Percentiles rank a stretch among this genome's conserved stretches.
Evolutionary conservation across 2,329 filamentous ascomycete genomes (phyloP).

Genomic region (Sclerotinia trifoliorum): DNA sequence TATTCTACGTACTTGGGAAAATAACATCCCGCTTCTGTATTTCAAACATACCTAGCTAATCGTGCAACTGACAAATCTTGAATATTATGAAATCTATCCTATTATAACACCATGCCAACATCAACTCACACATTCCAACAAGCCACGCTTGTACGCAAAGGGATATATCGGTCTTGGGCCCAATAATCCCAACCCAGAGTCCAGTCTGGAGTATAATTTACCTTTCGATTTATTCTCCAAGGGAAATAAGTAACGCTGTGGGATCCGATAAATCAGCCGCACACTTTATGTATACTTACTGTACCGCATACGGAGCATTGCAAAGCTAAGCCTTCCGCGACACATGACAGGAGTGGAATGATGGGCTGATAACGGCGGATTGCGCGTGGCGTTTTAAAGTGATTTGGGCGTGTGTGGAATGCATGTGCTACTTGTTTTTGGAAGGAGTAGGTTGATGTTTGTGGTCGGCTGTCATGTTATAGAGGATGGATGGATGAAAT

Average conservation of each 20-base stretch:
- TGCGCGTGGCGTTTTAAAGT: not conserved
- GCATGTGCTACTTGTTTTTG: not conserved
- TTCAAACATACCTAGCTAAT: not conserved
- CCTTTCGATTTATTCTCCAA: not conserved
- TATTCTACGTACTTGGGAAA: not conserved
- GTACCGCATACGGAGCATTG: not conserved
- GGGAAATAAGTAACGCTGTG: not conserved
- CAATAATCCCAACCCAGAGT: not conserved
- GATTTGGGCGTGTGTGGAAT: not conserved
- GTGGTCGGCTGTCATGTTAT: not conserved
- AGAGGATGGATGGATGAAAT: not conserved
- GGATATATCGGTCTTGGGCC: not conserved
- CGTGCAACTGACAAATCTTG: not conserved
- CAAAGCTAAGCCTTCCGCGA: not conserved
- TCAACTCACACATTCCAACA: not conserved
- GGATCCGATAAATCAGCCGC: conserved; percentile 7
- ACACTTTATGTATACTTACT: not conserved
- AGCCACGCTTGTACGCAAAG: not conserved
- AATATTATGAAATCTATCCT: conserved; percentile 2
- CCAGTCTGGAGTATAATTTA: not conserved
- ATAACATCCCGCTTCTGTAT: not conserved
- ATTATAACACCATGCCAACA: conserved; percentile 7
- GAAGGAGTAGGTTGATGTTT: not conserved
- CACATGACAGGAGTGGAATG: conserved; percentile 4
- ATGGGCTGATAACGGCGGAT: conserved; percentile 16